Base-by-base conservation (phyloP, 257 asterid genomes). In the Solanum paucissectum region DNA sequence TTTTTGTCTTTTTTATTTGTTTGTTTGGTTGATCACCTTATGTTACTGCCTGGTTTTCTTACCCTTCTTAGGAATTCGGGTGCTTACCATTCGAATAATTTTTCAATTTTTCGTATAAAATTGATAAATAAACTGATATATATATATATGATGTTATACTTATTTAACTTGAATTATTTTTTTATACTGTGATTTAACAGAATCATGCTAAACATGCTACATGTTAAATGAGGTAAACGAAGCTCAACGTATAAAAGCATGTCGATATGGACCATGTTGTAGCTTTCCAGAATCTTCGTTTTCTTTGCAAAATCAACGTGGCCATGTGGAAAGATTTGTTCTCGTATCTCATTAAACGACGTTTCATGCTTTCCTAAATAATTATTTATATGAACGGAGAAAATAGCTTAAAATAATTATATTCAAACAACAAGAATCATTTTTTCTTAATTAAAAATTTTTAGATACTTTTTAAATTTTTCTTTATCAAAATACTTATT, bases 1-100 rank as follows among this genome's bases (percentile, higher is more conserved):
- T 1, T 29, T 29, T 29, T 14, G 20, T 6, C 3, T 13, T 49
- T 49, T 14, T 13, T 5, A 49, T 49, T 49, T 49, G 27, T n/a
- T 75, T 23, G 21, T 5, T 11, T 74, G 0, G 2, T 75, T 75
- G 7, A 38, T 4, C 52, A 36, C 20, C 16, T 73, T 34, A 73
- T 37, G 44, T 9, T 36, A 34, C 25, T 33, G 1, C 34, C 6
- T 66, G 34, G 6, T 12, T 12, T 49, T 49, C 55, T 46, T 46
- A 46, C 55, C 18, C 40, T 37, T 37, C 7, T 1, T 44, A 44
- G 0, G 16, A 44, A 4, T 0, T 44, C 2, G 10, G 2, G 0
- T 44, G 16, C 0, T 44, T 4, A 44, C 6, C 0, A 12, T 12
- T 0, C 16, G 5, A 44, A 44, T 16, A 44, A 44, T 44, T 42